These are phyloP conservation scores for Trichoderma aggressivum DNA, from an alignment of 2,329 filamentous ascomycete genomes.

Conservation along the genomic window DNA sequence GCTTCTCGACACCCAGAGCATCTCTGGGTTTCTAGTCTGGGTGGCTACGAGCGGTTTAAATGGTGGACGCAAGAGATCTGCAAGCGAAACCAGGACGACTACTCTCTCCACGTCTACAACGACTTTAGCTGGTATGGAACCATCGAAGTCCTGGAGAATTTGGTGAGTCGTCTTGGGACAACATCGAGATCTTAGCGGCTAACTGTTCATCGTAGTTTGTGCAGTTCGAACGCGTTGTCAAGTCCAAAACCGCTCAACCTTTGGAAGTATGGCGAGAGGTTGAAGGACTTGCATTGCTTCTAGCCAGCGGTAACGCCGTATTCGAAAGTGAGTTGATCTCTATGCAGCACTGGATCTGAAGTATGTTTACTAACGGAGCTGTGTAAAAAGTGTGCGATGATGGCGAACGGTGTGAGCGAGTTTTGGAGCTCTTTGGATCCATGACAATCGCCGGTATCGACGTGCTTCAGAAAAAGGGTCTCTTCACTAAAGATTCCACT, in stretches of 20 bases:
- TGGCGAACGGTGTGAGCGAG: not conserved
- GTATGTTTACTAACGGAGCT: not conserved
- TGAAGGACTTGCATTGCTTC: constrained; percentile 23
- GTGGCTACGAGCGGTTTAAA: constrained; percentile 15
- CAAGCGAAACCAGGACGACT: constrained; percentile 35
- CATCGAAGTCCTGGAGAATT: constrained; percentile 43
- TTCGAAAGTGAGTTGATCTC: constrained; percentile 18
- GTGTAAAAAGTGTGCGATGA: constrained; percentile 17
- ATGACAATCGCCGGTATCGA: constrained; percentile 20
- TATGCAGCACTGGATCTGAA: not conserved
- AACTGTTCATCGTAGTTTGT: constrained; percentile 26
- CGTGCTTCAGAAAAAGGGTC: constrained; percentile 16
- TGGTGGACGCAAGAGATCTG: constrained; percentile 25
- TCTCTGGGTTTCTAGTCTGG: constrained; percentile 22
- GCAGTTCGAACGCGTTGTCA: constrained; percentile 30
- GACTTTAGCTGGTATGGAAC: constrained; percentile 39
- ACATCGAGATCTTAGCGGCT: not conserved
- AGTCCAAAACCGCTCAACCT: constrained; percentile 16
- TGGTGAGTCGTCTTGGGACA: constrained; percentile 19
- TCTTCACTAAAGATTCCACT: constrained; percentile 21
- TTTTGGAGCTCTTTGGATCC: constrained; percentile 21
- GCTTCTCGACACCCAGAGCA: constrained; percentile 24
- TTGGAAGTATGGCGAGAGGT: constrained; percentile 26
- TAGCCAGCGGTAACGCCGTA: constrained; percentile 3
- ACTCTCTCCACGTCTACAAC: constrained; percentile 43